A percentile compares a stretch with the other conserved stretches of the same genome.
phyloP scores from a whole-genome alignment of 164 flowering plant genomes.

The Sextonia rubra region DNA sequence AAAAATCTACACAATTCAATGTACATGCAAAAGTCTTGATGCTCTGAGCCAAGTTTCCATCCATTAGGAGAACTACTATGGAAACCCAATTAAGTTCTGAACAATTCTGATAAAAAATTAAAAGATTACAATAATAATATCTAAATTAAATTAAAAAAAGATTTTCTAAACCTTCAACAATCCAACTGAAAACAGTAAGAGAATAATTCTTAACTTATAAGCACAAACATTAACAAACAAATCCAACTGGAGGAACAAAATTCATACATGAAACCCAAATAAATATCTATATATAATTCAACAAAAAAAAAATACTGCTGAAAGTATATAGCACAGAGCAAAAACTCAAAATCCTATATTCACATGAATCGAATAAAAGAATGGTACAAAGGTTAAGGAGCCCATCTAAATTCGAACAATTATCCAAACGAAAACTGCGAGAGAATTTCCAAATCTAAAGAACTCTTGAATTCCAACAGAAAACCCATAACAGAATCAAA shows the following conservation, averaged over 20 bases:
- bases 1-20: neutral
- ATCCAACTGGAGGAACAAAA: neutral
- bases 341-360: too few species aligned
- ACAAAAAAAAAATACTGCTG: too few species aligned
- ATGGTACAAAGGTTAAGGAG: too few species aligned
- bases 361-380: too few species aligned
- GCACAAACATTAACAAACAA: neutral
- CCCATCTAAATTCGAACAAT: neutral
- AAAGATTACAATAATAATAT: neutral
- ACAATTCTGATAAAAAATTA: neutral
- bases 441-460: neutral
- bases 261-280: neutral
- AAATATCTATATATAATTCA: too few species aligned
- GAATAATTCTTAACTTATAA: neutral
- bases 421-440: neutral
- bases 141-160: neutral
- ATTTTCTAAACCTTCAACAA: neutral
- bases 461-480: too few species aligned
- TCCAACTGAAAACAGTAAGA: neutral
- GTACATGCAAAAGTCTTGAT: neutral
- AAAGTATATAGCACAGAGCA: too few species aligned
- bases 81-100: neutral
- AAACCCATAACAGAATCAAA: too few species aligned
- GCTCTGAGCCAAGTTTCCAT: too few species aligned
- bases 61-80: neutral